Conservation (phyloP, 805 yeast species). For the Metschnikowia peoriensis region DNA sequence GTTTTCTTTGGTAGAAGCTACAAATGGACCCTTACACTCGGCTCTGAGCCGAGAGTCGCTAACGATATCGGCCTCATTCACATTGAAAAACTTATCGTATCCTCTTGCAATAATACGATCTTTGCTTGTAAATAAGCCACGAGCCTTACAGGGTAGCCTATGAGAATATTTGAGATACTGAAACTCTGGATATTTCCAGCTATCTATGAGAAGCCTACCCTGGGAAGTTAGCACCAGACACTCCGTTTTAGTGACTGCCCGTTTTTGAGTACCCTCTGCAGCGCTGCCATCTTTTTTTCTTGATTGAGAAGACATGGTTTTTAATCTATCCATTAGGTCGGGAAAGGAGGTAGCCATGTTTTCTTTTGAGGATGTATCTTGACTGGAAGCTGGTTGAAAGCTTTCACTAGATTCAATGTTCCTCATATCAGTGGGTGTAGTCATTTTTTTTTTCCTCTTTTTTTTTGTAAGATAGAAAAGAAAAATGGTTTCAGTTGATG, state of each 20-base stretch:
- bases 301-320: constrained; percentile 12
- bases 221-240: constrained; percentile 17
- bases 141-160: constrained; percentile 66
- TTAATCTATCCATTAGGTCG: constrained; percentile 21
- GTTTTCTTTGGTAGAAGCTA: constrained; percentile 80
- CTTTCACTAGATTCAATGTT: too few relatives aligned
- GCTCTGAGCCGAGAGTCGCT: constrained; percentile 2
- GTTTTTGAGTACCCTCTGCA: not conserved
- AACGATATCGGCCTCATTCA: constrained; percentile 50
- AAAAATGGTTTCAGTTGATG: too few relatives aligned
- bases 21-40: constrained; percentile 70
- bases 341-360: constrained; percentile 14
- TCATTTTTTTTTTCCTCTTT: too few relatives aligned
- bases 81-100: constrained; percentile 89
- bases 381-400: not conserved
- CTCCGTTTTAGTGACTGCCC: constrained; percentile 11
- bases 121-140: constrained; percentile 72
- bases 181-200: constrained; percentile 91
- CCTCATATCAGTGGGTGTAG: too few relatives aligned
- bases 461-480: too few relatives aligned
- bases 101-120: constrained; percentile 73
- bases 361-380: not conserved
- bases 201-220: constrained; percentile 15
- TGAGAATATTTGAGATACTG: constrained; percentile 64
- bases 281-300: constrained; percentile 2